Evolutionary conservation across 148 eudicot species (phyloP), one percentile per base, ranked within the genome.

Genomic region (Bassia scoparia): DNA sequence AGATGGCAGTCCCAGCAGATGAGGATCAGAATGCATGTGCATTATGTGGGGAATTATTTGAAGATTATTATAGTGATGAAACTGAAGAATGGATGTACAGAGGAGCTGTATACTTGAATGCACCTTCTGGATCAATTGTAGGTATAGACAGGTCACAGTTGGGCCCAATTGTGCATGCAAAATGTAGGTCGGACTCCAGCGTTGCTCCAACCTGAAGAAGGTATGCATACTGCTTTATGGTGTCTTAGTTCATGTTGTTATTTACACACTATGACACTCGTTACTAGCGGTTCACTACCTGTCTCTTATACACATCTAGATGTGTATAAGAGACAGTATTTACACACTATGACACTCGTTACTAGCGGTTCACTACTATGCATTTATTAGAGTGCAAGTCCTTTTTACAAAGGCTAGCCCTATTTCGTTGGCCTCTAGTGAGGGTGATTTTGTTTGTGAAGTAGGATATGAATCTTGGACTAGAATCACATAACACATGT

Each of bases 71-170:
- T 54, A 88, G 96, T 65, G 97, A 91, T 59, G 96, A 95, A 81
- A 86, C 87, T 30, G 97, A 95, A 50, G 97, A 91, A 81, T 95
- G 98, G 98, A 95, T 91, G 98, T 91, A 95, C 61, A 88, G 82
- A 80, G 98, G 97, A 41, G 92, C 98, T 50, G 92, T 89, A n/a
- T 95, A 91, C 79, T 81, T 87, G 90, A 88, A 91, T 85, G 87
- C 85, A 73, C 86, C 90, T 27, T 44, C 21, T 82, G 93, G 88
- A 52, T 78, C 83, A 63, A 73, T 83, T 11, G 76, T 76, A 26
- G 91, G 89, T 66, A 77, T 87, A 85, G 90, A 94, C 64, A 87
- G 83, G 78, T 89, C 97, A 34, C 84, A 78, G 81, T 86, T 91
- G 77, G 99, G 99, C 71, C 94, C 97, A 59, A 95, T 95, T 64